Evolutionary conservation across 305 asterid species (phyloP).

Genomic region (Striga hermonthica): DNA sequence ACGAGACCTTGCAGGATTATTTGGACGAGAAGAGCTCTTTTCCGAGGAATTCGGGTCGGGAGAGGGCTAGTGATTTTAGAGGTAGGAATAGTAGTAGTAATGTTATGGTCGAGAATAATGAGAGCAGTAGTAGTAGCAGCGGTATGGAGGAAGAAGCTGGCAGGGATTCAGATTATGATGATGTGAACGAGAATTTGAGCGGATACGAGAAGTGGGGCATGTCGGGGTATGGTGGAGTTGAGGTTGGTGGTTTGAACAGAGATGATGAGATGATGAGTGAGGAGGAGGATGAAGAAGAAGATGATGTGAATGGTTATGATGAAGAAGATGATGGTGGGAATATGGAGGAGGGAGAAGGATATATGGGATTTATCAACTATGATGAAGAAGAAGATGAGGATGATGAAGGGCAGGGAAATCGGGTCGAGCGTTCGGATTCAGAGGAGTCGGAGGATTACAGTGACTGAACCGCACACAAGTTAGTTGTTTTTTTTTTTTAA

Average conservation of each 20-base stretch:
- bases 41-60: too few species aligned
- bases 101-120: slow-evolving; percentile 40
- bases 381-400: slow-evolving; percentile 35
- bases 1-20: slow-evolving; percentile 39
- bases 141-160: slow-evolving; percentile 44
- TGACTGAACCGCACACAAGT: slow-evolving; percentile 41
- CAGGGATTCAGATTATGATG: slow-evolving; percentile 51
- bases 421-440: too few species aligned
- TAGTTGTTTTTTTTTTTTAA: neutral
- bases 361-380: slow-evolving; percentile 32
- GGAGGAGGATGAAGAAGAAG: slow-evolving; percentile 49
- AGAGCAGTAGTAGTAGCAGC: slow-evolving; percentile 35
- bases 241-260: slow-evolving; percentile 38
- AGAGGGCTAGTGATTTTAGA: slow-evolving; percentile 20
- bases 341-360: slow-evolving; percentile 6
- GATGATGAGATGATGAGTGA: slow-evolving; percentile 56
- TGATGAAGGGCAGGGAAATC: too few species aligned
- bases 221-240: slow-evolving; percentile 31
- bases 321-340: slow-evolving; percentile 39
- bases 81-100: slow-evolving; percentile 34
- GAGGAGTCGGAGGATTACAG: slow-evolving; percentile 61
- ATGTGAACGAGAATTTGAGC: slow-evolving; percentile 31
- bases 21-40: slow-evolving; percentile 34
- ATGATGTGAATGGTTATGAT: slow-evolving; percentile 39
- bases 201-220: slow-evolving; percentile 47